phyloP scores from a whole-genome alignment of 305 asterid genomes.

The Rubia peregrina region DNA sequence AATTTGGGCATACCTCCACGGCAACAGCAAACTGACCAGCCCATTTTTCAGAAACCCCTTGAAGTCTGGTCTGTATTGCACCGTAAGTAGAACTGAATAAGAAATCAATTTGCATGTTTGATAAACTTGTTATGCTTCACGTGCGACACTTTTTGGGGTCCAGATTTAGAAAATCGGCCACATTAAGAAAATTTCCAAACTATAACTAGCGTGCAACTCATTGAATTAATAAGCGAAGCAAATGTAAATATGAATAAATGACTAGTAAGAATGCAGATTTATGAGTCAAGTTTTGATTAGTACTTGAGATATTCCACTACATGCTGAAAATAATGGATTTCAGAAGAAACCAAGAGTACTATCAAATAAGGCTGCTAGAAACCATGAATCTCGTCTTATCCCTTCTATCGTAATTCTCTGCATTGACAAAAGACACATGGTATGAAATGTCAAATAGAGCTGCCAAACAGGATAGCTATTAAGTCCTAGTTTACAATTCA shows the following conservation, averaged over 20 bases:
- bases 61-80: constrained; percentile 75
- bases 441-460: background rate
- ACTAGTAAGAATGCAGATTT: background rate
- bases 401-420: constrained; percentile 84
- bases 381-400: constrained; percentile 72
- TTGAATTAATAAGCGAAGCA: background rate
- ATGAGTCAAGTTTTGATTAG: background rate
- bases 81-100: constrained; percentile 13
- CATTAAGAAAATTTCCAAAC: background rate
- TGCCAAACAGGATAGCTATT: background rate
- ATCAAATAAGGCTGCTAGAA: constrained; percentile 45
- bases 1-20: constrained; percentile 51
- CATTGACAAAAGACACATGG: constrained; percentile 12
- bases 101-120: background rate
- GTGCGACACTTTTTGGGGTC: background rate
- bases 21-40: constrained; percentile 79
- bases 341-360: background rate
- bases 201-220: background rate
- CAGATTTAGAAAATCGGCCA: background rate
- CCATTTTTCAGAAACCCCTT: constrained; percentile 61
- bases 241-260: background rate
- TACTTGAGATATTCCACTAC: background rate
- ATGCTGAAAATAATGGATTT: background rate
- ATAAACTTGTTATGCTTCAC: background rate
- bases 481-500: constrained; percentile 6